Conservation (phyloP, 1,284 basidiomycete species). For the Coniferiporia sulphurascens region DNA sequence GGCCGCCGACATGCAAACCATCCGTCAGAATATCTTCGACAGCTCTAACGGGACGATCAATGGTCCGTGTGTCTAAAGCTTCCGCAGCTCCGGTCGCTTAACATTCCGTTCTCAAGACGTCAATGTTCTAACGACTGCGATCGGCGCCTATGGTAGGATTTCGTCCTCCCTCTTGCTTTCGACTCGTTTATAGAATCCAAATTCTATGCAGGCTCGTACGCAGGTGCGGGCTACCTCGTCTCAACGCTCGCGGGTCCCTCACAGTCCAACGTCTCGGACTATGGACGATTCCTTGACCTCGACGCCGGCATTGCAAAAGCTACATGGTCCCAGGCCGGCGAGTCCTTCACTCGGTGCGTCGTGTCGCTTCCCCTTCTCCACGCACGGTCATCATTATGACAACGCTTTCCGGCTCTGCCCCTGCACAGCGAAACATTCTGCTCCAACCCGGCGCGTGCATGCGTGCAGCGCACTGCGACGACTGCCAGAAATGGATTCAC, state of each 20-base stretch:
- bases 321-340: slow-evolving; percentile 50
- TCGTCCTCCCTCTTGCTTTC: too few species aligned
- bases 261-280: slow-evolving; percentile 37
- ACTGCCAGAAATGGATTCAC: slow-evolving; percentile 21
- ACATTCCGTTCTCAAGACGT: slow-evolving; percentile 50
- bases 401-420: slow-evolving; percentile 2
- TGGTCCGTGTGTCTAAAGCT: slow-evolving; percentile 35
- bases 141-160: slow-evolving; percentile 65
- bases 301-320: slow-evolving; percentile 55
- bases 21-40: slow-evolving; percentile 53
- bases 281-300: slow-evolving; percentile 63
- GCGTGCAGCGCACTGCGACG: slow-evolving; percentile 45
- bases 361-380: too few species aligned
- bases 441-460: slow-evolving; percentile 57
- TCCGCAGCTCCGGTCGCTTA: neutral
- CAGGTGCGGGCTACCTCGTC: slow-evolving; percentile 58
- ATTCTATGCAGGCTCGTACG: slow-evolving; percentile 58
- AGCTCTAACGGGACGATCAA: slow-evolving; percentile 55
- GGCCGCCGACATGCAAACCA: slow-evolving; percentile 45
- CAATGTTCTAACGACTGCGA: slow-evolving; percentile 43
- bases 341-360: slow-evolving; percentile 45
- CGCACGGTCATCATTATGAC: neutral
- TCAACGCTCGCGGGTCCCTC: slow-evolving; percentile 40
- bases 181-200: too few species aligned
- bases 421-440: slow-evolving; percentile 58